These are phyloP conservation scores for Xylaria sp. DNA, from an alignment of 495 filamentous ascomycete species.

Conservation along the genomic window DNA sequence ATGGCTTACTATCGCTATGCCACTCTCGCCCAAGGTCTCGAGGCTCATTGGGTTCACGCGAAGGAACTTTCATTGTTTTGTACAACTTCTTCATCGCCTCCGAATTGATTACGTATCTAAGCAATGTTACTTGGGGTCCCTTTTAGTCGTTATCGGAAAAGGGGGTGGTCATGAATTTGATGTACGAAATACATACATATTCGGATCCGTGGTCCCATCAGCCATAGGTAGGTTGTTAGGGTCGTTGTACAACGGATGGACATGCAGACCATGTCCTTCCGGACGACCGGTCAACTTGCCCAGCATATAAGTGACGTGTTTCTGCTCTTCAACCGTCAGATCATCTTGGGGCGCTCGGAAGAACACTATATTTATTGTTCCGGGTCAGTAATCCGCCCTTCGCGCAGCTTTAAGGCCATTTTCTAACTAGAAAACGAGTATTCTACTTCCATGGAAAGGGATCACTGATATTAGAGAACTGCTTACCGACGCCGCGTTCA, in stretches of 20 bases:
- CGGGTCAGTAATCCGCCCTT: background rate
- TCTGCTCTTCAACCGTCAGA: conserved; percentile 48
- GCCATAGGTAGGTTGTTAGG: conserved; percentile 51
- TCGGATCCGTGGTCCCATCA: conserved; percentile 47
- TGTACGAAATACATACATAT: conserved; percentile 38
- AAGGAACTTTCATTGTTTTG: conserved; percentile 47
- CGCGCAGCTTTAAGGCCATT: background rate
- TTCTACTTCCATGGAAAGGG: background rate
- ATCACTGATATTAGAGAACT: background rate
- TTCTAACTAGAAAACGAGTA: background rate
- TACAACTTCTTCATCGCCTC: conserved; percentile 55
- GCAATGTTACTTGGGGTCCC: background rate
- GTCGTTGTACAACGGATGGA: conserved; percentile 53
- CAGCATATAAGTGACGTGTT: conserved; percentile 48
- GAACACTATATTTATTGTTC: conserved; percentile 49
- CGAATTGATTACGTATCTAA: conserved; percentile 55
- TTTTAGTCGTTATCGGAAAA: background rate
- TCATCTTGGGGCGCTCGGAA: conserved; percentile 55
- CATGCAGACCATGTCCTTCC: conserved; percentile 49
- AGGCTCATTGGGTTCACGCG: conserved; percentile 40
- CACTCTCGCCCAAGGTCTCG: conserved; percentile 50
- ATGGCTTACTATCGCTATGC: conserved; percentile 51
- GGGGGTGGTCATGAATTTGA: background rate
- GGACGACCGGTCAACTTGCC: conserved; percentile 52
- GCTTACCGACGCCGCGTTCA: conserved; percentile 61